phyloP scores from a whole-genome alignment of 768 basidiomycete genomes.

The Kwoniella pini region DNA sequence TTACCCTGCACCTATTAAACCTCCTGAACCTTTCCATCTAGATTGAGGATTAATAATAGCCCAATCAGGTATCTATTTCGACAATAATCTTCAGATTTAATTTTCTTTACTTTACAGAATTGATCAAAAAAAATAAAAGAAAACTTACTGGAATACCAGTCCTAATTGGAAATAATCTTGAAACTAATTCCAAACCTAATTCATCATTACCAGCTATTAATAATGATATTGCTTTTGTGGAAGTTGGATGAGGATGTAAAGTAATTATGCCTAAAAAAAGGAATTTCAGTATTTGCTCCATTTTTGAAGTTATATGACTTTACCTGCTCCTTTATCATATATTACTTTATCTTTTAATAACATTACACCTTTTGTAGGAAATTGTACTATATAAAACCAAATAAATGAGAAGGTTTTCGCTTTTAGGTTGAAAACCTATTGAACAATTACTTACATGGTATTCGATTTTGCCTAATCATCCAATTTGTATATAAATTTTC shows the following conservation, averaged over 20 bases:
- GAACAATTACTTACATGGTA: slow-evolving; percentile 58
- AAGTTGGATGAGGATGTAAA: slow-evolving; percentile 66
- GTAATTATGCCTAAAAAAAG: slow-evolving; percentile 61
- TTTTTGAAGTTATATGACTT: neutral
- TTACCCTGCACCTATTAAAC: slow-evolving; percentile 73
- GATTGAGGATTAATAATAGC: slow-evolving; percentile 62
- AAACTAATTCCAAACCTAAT: slow-evolving; percentile 66
- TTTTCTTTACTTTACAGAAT: too few species aligned
- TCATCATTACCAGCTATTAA: slow-evolving; percentile 66
- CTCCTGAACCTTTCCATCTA: slow-evolving; percentile 69
- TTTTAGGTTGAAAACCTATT: neutral
- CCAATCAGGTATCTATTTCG: slow-evolving; percentile 67
- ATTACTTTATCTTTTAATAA: slow-evolving; percentile 26
- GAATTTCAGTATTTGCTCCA: too few species aligned
- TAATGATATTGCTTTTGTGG: slow-evolving; percentile 56
- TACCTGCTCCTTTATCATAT: slow-evolving; percentile 32
- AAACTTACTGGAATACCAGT: slow-evolving; percentile 66
- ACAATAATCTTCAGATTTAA: too few species aligned
- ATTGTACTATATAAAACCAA: slow-evolving; percentile 24
- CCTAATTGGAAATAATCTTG: slow-evolving; percentile 77
- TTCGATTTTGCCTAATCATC: slow-evolving; percentile 58
- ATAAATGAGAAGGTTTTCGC: slow-evolving; percentile 6
- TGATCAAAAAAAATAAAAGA: too few species aligned
- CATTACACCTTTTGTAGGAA: slow-evolving; percentile 33
- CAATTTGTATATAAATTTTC: slow-evolving; percentile 42